Conservation (phyloP, 352 stramenopile genomes). For the Peronospora belbahrii region DNA sequence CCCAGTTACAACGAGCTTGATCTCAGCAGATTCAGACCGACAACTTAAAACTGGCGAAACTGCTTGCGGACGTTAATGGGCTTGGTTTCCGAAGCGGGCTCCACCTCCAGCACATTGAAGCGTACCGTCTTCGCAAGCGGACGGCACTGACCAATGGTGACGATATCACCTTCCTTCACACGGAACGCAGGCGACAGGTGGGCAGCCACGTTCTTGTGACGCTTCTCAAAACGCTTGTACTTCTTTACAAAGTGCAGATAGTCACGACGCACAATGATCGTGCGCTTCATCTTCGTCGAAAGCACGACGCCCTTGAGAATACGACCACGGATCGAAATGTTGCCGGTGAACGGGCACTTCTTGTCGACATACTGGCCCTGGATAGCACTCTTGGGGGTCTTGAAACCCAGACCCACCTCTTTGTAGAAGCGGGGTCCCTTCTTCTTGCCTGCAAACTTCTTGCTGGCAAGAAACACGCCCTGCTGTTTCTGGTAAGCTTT, state of each 20-base stretch:
- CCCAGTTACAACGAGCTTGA: constrained; percentile 1
- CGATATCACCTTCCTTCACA: constrained; percentile 98
- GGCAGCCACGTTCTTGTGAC: constrained; percentile 98
- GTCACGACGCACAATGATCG: constrained; percentile 98
- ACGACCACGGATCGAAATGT: constrained; percentile 98
- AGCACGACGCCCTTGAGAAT: constrained; percentile 98
- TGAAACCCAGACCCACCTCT: constrained; percentile 97
- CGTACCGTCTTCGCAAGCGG: constrained; percentile 99
- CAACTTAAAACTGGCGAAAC: constrained; percentile 96
- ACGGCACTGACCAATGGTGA: constrained; percentile 99
- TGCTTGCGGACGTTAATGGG: constrained; percentile 97
- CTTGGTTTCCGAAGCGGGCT: constrained; percentile 92
- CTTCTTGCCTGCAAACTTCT: constrained; percentile 91
- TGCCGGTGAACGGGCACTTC: constrained; percentile 99
- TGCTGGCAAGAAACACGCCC: constrained; percentile 97
- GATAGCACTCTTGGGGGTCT: constrained; percentile 94
- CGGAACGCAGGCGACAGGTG: constrained; percentile 97
- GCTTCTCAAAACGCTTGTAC: constrained; percentile 99
- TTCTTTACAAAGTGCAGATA: constrained; percentile 99
- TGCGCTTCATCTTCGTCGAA: constrained; percentile 99
- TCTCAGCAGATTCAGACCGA: neutral
- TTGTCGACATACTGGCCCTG: constrained; percentile 98
- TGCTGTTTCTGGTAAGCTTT: constrained; percentile 99
- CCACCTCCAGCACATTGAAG: constrained; percentile 99
- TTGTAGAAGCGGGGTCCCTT: constrained; percentile 94